Evolutionary conservation across 768 basidiomycete genomes (phyloP).

Genomic region (Pleurotus sapidus): DNA sequence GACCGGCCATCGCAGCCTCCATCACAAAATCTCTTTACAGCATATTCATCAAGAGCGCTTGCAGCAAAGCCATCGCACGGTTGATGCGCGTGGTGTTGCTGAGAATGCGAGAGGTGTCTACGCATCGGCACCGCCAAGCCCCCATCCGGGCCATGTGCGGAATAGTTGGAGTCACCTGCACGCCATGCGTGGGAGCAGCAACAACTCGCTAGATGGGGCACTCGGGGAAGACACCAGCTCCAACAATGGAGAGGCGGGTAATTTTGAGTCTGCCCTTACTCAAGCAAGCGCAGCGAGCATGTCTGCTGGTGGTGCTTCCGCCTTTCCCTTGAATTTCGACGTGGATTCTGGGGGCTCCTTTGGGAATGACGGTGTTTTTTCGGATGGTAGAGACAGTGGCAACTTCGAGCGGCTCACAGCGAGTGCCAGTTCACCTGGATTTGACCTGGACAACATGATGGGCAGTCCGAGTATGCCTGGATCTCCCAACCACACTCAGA

Average conservation of each 20-base stretch:
- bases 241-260: not conserved
- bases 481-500: not conserved
- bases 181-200: not conserved
- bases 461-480: conserved; percentile 3
- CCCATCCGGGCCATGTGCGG: conserved; percentile 4
- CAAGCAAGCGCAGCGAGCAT: not conserved
- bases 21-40: conserved; percentile 6
- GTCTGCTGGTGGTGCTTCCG: not conserved
- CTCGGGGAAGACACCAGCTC: not conserved
- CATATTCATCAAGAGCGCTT: conserved; percentile 5
- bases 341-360: not conserved
- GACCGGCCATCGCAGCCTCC: not conserved
- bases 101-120: not conserved
- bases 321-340: conserved; percentile 4
- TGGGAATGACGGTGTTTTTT: not conserved
- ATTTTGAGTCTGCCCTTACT: not conserved
- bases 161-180: conserved; percentile 4
- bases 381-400: not conserved
- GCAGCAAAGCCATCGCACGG: not conserved
- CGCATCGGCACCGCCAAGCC: conserved; percentile 4
- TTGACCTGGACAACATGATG: not conserved
- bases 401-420: not conserved
- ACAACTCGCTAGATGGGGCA: conserved; percentile 2
- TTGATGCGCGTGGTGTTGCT: not conserved
- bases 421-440: not conserved